Evolutionary conservation across 75 land plant genomes (phyloP).

Genomic region (Isoetes taiwanensis): DNA sequence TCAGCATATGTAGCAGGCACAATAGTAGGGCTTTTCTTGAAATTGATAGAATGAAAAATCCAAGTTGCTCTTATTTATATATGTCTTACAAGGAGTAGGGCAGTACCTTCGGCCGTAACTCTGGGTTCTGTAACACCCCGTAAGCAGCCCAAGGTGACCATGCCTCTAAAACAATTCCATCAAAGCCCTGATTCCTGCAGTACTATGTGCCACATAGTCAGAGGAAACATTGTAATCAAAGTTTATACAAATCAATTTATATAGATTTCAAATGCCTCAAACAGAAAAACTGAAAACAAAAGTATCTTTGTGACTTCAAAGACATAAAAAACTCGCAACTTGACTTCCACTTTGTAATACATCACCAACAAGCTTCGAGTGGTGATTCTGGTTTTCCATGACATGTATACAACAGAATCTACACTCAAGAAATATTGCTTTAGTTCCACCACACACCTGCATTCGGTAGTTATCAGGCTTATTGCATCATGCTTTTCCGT

Average conservation of each 20-base stretch:
- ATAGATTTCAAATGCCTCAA: too few species aligned
- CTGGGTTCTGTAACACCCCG: constrained; percentile 61
- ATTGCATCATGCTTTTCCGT: constrained; percentile 44
- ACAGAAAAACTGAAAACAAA: too few species aligned
- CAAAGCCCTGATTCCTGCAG: constrained; percentile 69
- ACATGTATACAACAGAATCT: background rate
- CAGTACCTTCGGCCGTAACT: constrained; percentile 51
- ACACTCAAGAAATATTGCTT: background rate
- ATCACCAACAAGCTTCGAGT: too few species aligned
- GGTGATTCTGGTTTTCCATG: too few species aligned
- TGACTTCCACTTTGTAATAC: background rate
- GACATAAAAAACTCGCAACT: background rate
- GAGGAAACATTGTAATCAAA: too few species aligned
- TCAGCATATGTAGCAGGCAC: too few species aligned
- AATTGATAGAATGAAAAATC: background rate
- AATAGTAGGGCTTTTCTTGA: too few species aligned
- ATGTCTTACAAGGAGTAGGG: background rate
- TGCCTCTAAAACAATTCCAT: constrained; percentile 90
- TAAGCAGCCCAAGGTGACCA: constrained; percentile 88
- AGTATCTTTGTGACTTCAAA: background rate
- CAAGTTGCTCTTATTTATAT: background rate
- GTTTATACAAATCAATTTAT: too few species aligned
- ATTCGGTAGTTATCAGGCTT: constrained; percentile 51
- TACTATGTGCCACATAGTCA: too few species aligned
- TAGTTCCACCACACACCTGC: constrained; percentile 48